Base-by-base conservation (phyloP, 441 rosid genomes). In the Populus hybrid region DNA sequence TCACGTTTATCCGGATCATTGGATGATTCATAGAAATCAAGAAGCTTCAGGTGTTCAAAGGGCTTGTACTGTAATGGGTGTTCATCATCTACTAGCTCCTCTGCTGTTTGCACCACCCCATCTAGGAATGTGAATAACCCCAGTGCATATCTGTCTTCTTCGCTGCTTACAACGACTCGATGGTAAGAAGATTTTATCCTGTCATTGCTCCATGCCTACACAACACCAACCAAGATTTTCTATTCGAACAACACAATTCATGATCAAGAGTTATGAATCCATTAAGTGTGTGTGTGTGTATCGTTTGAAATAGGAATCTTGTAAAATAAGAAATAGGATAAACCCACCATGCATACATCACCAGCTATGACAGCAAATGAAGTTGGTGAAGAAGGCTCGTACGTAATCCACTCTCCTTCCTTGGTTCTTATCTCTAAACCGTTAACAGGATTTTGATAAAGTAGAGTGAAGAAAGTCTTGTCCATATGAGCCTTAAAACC, bases 201-300 rank as follows among this genome's bases (percentile, higher is more conserved):
- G 75, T 89, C 92, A 35, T 91, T 93, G 82, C 95, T 91, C 95
- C 95, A 91, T 21, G 89, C 95, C 97, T 89, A 57, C 32, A 30
- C 20, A n/a, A 30, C 28, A 30, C 11, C 69, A 21, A 34, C 16
- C 6, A 18, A 28, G 32, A 14, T 4, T 4, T 14, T 46, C 18
- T 11, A 46, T 46, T 46, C 12, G 14, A 14, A 46, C 57, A 4
- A 46, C 57, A 46, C 57, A 46, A 46, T 46, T 42, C 18, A 11
- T 42, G 42, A 38, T 38, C 10, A 38, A 38, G 42, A 1, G 42
- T 10, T 10, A 38, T 38, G 0, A 38, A 38, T 38, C 1, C 0
- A 32, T 32, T 32, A 32, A 32, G 34, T 23, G 3, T 66, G 16
- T 12, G 10, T 10, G 10, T 10, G 1, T 24, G 32, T 67, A 26